Conservation (phyloP, 1,284 basidiomycete species). For the Tylopilus orsonianus region DNA sequence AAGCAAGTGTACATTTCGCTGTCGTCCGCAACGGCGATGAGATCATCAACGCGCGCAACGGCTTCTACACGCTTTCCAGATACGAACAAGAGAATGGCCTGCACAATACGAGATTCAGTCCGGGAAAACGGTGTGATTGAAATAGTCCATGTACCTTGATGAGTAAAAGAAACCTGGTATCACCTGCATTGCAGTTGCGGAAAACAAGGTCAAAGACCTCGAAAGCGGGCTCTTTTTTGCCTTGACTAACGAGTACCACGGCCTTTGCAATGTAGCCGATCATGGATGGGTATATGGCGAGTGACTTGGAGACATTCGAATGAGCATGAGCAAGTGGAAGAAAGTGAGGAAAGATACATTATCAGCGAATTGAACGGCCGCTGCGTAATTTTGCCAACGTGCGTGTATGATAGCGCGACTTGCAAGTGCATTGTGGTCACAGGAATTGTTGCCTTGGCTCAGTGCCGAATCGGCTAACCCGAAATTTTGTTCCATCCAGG, state of each 20-base stretch:
- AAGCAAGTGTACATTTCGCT: slow-evolving; percentile 6
- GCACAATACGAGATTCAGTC: too few species aligned
- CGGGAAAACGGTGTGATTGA: too few species aligned
- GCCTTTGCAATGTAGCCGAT: slow-evolving; percentile 14
- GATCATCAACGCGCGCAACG: slow-evolving; percentile 8
- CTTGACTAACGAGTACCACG: background rate
- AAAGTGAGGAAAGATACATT: slow-evolving; percentile 1
- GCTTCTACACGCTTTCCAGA: slow-evolving; percentile 13
- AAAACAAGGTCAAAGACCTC: slow-evolving; percentile 12
- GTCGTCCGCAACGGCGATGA: slow-evolving; percentile 5
- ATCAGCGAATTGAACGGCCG: background rate
- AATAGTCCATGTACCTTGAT: slow-evolving; percentile 4
- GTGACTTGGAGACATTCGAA: slow-evolving; percentile 5
- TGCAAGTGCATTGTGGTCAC: slow-evolving; percentile 1
- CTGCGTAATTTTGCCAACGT: background rate
- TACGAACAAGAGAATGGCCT: slow-evolving; percentile 14
- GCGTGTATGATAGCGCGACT: slow-evolving; percentile 3
- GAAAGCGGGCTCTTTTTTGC: slow-evolving; percentile 2
- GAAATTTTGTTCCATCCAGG: slow-evolving; percentile 10
- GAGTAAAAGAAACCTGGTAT: slow-evolving; percentile 14
- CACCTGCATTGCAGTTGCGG: background rate
- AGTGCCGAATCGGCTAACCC: too few species aligned
- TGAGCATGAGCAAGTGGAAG: background rate
- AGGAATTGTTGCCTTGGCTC: too few species aligned
- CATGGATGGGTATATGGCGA: slow-evolving; percentile 2